These are phyloP conservation scores for Larix sibirica DNA, from an alignment of 83 land plant species.

Conservation along the genomic window DNA sequence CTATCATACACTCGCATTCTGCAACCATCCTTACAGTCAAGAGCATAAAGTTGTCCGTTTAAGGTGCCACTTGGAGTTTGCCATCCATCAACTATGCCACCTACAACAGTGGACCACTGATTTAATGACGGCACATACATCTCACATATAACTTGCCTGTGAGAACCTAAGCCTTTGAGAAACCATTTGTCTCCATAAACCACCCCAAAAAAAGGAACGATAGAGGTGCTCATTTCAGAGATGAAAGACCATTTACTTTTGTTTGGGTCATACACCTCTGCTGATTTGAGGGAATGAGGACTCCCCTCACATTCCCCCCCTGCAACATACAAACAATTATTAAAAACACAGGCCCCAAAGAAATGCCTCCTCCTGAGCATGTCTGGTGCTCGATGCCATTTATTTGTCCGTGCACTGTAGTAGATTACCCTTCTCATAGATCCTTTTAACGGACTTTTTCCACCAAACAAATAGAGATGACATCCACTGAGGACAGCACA, in stretches of 20 bases:
- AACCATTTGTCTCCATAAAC: slow-evolving; percentile 53
- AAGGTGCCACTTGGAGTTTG: slow-evolving; percentile 56
- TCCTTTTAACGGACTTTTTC: slow-evolving; percentile 40
- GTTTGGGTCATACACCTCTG: slow-evolving; percentile 62
- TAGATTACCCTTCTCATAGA: slow-evolving; percentile 51
- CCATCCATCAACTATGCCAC: slow-evolving; percentile 69
- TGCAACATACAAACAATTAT: slow-evolving; percentile 56
- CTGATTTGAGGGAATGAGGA: slow-evolving; percentile 45
- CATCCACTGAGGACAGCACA: slow-evolving; percentile 57
- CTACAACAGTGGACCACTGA: slow-evolving; percentile 41
- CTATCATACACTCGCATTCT: slow-evolving; percentile 52
- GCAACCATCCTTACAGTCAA: slow-evolving; percentile 66
- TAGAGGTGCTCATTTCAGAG: slow-evolving; percentile 63
- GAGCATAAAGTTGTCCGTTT: slow-evolving; percentile 47
- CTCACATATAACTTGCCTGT: slow-evolving; percentile 64
- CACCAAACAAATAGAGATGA: slow-evolving; percentile 54
- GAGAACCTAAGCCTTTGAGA: slow-evolving; percentile 56
- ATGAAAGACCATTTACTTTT: slow-evolving; percentile 48
- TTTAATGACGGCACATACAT: slow-evolving; percentile 51
- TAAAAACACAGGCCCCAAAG: slow-evolving; percentile 49
- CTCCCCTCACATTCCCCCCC: slow-evolving; percentile 68
- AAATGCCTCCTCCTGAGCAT: slow-evolving; percentile 58
- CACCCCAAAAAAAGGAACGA: slow-evolving; percentile 66
- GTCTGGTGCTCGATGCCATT: slow-evolving; percentile 60
- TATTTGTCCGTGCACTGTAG: slow-evolving; percentile 57